phyloP scores from a whole-genome alignment of 108 stramenopile species.

The Fragilaria radians region DNA sequence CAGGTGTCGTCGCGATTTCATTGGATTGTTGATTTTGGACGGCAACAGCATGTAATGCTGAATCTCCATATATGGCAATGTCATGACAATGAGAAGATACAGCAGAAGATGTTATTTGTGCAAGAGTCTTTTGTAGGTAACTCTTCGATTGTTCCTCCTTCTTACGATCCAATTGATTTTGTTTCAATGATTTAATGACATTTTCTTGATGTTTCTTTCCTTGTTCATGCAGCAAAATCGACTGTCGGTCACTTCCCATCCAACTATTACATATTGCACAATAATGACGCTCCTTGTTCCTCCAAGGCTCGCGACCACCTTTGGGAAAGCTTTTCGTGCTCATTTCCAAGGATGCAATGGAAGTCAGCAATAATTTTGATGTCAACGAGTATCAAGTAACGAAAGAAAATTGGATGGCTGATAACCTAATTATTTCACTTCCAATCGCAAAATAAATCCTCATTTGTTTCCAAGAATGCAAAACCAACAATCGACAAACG shows the following conservation, averaged over 20 bases:
- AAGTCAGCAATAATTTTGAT: too few relatives aligned
- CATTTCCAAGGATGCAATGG: too few relatives aligned
- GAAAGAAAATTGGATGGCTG: too few relatives aligned
- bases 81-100: slow-evolving; percentile 7
- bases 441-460: not conserved
- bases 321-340: not conserved
- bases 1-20: not conserved
- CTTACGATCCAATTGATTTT: slow-evolving; percentile 42
- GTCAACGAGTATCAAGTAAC: too few relatives aligned
- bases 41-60: not conserved
- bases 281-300: slow-evolving; percentile 67
- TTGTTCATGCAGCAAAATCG: slow-evolving; percentile 77
- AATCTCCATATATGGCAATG: not conserved
- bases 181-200: slow-evolving; percentile 41
- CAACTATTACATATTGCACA: slow-evolving; percentile 78
- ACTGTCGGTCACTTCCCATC: slow-evolving; percentile 79
- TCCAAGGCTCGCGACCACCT: slow-evolving; percentile 37
- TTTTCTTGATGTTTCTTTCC: slow-evolving; percentile 79
- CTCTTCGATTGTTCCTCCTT: slow-evolving; percentile 46
- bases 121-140: slow-evolving; percentile 39
- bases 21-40: slow-evolving; percentile 7
- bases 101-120: slow-evolving; percentile 55
- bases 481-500: not conserved
- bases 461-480: not conserved
- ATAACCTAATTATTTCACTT: too few relatives aligned